phyloP scores from a whole-genome alignment of 768 basidiomycete species.

The Epithele typhae region DNA sequence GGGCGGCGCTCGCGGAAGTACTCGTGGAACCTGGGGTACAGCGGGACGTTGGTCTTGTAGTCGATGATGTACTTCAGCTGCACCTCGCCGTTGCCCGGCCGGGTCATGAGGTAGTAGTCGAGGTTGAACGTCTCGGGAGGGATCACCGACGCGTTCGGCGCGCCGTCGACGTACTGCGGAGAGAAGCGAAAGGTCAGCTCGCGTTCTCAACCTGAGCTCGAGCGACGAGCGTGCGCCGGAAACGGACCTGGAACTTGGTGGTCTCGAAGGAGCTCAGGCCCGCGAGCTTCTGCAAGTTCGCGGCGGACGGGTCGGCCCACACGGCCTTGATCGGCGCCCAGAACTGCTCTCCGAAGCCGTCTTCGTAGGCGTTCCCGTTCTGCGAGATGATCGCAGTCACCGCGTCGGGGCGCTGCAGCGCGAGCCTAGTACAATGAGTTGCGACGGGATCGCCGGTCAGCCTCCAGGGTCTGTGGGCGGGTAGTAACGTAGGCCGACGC shows the following conservation, averaged over 20 bases:
- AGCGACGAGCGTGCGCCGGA: not conserved
- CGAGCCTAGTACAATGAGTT: slow-evolving; percentile 26
- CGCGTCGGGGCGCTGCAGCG: slow-evolving; percentile 35
- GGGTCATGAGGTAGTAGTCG: slow-evolving; percentile 37
- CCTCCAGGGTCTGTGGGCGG: too few relatives aligned
- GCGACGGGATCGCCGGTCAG: too few relatives aligned
- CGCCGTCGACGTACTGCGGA: slow-evolving; percentile 35
- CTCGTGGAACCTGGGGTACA: slow-evolving; percentile 43
- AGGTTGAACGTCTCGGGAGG: slow-evolving; percentile 38
- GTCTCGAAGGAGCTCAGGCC: slow-evolving; percentile 23
- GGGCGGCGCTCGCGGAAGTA: slow-evolving; percentile 37
- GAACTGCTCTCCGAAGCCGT: slow-evolving; percentile 36
- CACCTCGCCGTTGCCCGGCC: slow-evolving; percentile 35
- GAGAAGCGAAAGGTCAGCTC: too few relatives aligned
- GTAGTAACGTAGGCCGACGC: too few relatives aligned
- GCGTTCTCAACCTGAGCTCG: not conserved
- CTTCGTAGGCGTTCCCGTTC: slow-evolving; percentile 46
- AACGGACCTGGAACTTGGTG: slow-evolving; percentile 30
- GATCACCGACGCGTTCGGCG: slow-evolving; percentile 31
- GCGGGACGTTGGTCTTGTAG: slow-evolving; percentile 37
- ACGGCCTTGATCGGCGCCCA: slow-evolving; percentile 32
- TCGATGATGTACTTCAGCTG: slow-evolving; percentile 40
- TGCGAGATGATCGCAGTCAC: slow-evolving; percentile 43
- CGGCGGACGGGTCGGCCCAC: slow-evolving; percentile 28
- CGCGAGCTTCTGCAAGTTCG: slow-evolving; percentile 24